Conservation (phyloP, 352 stramenopile genomes). For the Lagenidium giganteum region DNA sequence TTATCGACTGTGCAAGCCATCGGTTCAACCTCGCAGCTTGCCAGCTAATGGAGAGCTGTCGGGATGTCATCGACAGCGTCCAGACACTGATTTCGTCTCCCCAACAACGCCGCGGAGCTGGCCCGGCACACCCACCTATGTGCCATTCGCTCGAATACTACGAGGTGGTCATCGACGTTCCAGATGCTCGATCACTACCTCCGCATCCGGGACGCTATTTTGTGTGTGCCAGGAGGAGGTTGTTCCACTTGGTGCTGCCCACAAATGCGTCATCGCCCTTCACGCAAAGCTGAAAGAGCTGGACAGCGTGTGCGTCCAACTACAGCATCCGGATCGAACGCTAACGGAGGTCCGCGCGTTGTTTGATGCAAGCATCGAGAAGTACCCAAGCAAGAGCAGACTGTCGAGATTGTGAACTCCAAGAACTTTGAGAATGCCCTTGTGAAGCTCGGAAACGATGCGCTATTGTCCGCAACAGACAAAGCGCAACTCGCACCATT, state of each 20-base stretch:
- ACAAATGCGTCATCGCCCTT: constrained; percentile 8
- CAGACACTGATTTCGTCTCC: constrained; percentile 7
- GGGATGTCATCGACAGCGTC: constrained; percentile 4
- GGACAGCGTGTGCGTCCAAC: constrained; percentile 12
- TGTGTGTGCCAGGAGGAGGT: constrained; percentile 8
- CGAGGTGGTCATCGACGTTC: constrained; percentile 8
- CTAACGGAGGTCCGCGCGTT: constrained; percentile 7
- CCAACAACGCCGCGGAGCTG: constrained; percentile 5
- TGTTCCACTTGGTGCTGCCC: constrained; percentile 5
- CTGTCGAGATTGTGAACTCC: constrained; percentile 10
- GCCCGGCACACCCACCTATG: constrained; percentile 4
- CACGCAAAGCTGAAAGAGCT: constrained; percentile 11
- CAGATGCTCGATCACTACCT: constrained; percentile 12
- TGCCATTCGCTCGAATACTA: constrained; percentile 2
- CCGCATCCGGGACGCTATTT: constrained; percentile 8
- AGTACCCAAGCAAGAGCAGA: constrained; percentile 10
- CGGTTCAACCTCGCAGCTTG: too few relatives aligned
- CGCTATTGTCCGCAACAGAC: constrained; percentile 1
- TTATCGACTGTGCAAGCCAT: too few relatives aligned
- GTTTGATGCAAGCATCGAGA: constrained; percentile 10
- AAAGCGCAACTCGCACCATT: background rate
- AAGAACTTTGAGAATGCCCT: constrained; percentile 6
- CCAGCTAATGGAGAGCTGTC: too few relatives aligned
- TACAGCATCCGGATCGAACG: constrained; percentile 2
- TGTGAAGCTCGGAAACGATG: constrained; percentile 6